A percentile compares a stretch with the other conserved stretches of the same genome.
Evolutionary conservation across 805 yeast genomes (phyloP).

Genomic region (Lachancea mirantina): DNA sequence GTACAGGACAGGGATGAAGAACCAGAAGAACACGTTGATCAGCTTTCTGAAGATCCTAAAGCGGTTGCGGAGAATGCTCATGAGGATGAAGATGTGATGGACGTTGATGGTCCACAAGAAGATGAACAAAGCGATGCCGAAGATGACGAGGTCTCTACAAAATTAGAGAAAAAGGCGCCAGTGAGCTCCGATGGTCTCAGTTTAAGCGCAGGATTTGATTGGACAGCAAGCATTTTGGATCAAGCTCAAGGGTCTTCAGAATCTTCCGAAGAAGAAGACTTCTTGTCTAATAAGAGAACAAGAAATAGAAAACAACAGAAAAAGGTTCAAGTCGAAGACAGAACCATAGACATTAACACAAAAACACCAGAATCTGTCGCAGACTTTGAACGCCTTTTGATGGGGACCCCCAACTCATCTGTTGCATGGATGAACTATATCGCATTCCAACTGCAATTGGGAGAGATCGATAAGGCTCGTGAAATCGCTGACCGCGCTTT

Average conservation of each 20-base stretch:
- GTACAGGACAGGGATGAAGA: constrained; percentile 27
- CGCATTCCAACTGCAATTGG: constrained; percentile 93
- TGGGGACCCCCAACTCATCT: constrained; percentile 92
- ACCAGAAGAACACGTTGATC: constrained; percentile 2
- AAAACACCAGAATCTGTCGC: constrained; percentile 85
- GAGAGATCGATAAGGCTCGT: constrained; percentile 91
- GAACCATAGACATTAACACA: constrained; percentile 74
- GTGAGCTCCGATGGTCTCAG: constrained; percentile 51
- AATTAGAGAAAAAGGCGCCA: constrained; percentile 28
- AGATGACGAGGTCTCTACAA: constrained; percentile 27
- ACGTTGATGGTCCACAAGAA: constrained; percentile 18
- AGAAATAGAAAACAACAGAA: constrained; percentile 41
- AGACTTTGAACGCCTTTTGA: constrained; percentile 86
- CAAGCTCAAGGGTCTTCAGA: constrained; percentile 59
- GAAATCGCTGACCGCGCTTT: constrained; percentile 90
- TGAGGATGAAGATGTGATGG: constrained; percentile 16
- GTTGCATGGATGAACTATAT: constrained; percentile 95
- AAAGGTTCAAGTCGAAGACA: constrained; percentile 52
- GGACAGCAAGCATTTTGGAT: constrained; percentile 88
- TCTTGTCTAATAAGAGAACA: constrained; percentile 36
- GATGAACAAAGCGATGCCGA: constrained; percentile 24
- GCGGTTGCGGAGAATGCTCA: constrained; percentile 3
- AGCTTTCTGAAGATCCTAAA: constrained; percentile 1
- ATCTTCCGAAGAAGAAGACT: constrained; percentile 51
- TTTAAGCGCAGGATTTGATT: constrained; percentile 78